Percentiles rank a stretch among this genome's conserved stretches.
Conservation (phyloP, 805 yeast genomes). For the Myxozyma vanderwaltii region DNA sequence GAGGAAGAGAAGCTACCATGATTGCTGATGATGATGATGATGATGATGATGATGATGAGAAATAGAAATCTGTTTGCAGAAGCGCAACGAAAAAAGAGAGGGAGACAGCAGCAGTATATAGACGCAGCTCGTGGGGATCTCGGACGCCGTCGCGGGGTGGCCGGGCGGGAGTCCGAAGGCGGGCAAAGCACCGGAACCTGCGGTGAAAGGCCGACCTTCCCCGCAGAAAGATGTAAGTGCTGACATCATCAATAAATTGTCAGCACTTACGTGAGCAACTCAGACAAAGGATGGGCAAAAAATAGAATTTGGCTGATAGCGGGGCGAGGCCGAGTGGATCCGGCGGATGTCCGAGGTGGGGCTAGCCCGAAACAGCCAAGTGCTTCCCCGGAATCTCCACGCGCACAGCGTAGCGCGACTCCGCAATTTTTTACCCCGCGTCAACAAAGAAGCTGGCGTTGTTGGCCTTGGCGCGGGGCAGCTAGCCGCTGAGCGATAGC, state of each 20-base stretch:
- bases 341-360: not conserved
- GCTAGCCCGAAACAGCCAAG: no score
- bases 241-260: not conserved
- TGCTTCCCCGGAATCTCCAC: not conserved
- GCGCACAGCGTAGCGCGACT: not conserved
- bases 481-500: not conserved
- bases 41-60: not conserved
- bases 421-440: not conserved
- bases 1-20: constrained; percentile 17
- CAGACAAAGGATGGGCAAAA: no score
- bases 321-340: not conserved
- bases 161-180: not conserved
- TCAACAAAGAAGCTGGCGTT: not conserved
- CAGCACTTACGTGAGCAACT: not conserved
- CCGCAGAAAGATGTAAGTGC: not conserved
- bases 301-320: not conserved
- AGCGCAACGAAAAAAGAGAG: not conserved
- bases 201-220: not conserved
- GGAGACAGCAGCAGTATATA: not conserved
- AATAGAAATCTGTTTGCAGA: no score
- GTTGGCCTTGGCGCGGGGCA: not conserved
- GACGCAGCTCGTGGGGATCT: not conserved
- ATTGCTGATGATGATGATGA: not conserved
- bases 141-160: not conserved
- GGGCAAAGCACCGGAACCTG: constrained; percentile 1